A percentile compares a stretch with the other conserved stretches of the same genome.
Evolutionary conservation across 2,329 filamentous ascomycete genomes (phyloP).

Genomic region (Trichoderma gracile): DNA sequence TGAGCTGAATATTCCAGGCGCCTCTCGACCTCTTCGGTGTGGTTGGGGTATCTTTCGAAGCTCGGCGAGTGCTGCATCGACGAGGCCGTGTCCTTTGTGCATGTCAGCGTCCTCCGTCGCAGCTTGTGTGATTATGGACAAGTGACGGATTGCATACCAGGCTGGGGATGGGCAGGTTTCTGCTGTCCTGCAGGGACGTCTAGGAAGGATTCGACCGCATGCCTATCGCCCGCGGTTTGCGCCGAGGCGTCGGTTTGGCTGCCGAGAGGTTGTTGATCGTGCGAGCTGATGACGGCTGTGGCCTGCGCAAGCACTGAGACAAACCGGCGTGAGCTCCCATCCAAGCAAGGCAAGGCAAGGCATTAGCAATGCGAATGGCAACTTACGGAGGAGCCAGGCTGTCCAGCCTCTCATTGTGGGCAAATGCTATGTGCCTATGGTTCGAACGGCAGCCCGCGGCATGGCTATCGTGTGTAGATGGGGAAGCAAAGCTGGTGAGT

Average conservation of each 20-base stretch:
- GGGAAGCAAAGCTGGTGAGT: conserved; percentile 1
- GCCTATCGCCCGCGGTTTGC: conserved; percentile 36
- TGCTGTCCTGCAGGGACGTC: conserved; percentile 36
- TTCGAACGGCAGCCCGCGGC: conserved; percentile 31
- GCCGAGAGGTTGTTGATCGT: conserved; percentile 43
- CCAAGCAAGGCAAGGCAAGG: conserved; percentile 19
- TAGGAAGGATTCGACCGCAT: conserved; percentile 37
- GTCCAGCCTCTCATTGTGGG: conserved; percentile 45
- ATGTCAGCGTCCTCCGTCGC: conserved; percentile 25
- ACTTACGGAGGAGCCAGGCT: conserved; percentile 48
- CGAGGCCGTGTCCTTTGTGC: conserved; percentile 51
- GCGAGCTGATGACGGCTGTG: conserved; percentile 40
- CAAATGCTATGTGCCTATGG: conserved; percentile 39
- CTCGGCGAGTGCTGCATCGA: conserved; percentile 53
- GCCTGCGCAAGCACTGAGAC: conserved; percentile 51
- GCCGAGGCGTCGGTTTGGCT: conserved; percentile 35
- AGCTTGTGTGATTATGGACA: not conserved
- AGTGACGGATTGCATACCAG: conserved; percentile 37
- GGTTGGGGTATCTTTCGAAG: conserved; percentile 52
- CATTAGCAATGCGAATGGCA: not conserved
- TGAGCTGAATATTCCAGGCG: conserved; percentile 46
- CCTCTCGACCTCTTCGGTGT: conserved; percentile 47
- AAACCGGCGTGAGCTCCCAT: conserved; percentile 31
- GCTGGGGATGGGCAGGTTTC: conserved; percentile 37
- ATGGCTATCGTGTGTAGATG: conserved; percentile 32